phyloP scores from a whole-genome alignment of 1,284 basidiomycete species.

The Cyathus pygmaeus region DNA sequence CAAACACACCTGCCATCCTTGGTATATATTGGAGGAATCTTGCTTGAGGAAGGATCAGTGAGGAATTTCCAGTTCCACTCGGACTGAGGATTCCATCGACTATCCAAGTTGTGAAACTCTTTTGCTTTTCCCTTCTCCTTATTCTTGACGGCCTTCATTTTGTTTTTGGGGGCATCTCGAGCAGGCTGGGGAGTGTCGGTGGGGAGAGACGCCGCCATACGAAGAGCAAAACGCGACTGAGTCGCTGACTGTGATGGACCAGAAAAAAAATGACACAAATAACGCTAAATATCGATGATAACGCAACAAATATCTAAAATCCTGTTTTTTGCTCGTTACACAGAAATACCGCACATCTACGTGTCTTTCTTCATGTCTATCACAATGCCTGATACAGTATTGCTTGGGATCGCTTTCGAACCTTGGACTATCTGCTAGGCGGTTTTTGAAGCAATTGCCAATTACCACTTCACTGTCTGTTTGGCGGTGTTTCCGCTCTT shows the following conservation, averaged over 20 bases:
- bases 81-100: constrained; percentile 13
- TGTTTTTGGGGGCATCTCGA: constrained; percentile 6
- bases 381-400: too few relatives aligned
- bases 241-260: neutral
- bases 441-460: too few relatives aligned
- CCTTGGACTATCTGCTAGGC: too few relatives aligned
- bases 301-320: too few relatives aligned
- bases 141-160: constrained; percentile 39
- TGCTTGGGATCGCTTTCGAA: too few relatives aligned
- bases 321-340: too few relatives aligned
- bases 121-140: constrained; percentile 53
- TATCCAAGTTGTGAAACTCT: constrained; percentile 20
- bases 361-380: too few relatives aligned
- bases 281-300: too few relatives aligned
- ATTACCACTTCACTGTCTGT: too few relatives aligned
- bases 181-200: constrained; percentile 33
- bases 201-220: constrained; percentile 48
- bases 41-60: constrained; percentile 75
- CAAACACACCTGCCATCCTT: constrained; percentile 83
- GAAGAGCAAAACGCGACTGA: constrained; percentile 3
- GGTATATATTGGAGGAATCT: constrained; percentile 81
- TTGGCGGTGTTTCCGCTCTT: too few relatives aligned
- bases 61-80: constrained; percentile 79
- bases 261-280: constrained; percentile 2
- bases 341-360: too few relatives aligned